Conservation (phyloP, 2,329 filamentous ascomycete species). For the Trichophyton benhamiae region DNA sequence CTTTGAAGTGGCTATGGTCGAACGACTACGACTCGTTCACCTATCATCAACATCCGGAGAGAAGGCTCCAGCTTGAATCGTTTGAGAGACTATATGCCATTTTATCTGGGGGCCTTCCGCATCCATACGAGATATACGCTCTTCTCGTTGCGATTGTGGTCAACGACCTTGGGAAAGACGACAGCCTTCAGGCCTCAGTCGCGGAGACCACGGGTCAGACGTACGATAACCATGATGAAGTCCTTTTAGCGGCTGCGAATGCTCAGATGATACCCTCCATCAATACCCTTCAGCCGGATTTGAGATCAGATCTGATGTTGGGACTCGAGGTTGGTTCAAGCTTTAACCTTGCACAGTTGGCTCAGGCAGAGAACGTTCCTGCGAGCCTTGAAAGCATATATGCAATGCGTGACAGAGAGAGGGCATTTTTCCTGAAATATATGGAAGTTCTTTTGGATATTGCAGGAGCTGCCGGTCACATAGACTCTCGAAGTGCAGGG, state of each 20-base stretch:
- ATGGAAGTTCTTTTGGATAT: slow-evolving; percentile 22
- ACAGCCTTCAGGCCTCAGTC: background rate
- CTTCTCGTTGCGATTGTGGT: slow-evolving; percentile 1
- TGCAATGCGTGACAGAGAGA: slow-evolving; percentile 16
- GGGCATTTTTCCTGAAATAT: slow-evolving; percentile 26
- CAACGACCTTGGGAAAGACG: slow-evolving; percentile 1
- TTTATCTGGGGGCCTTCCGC: background rate
- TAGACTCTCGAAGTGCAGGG: background rate
- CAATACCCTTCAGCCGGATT: background rate
- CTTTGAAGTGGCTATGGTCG: slow-evolving; percentile 27
- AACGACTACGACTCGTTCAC: slow-evolving; percentile 26
- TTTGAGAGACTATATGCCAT: background rate
- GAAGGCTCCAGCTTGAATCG: background rate
- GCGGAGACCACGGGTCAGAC: background rate
- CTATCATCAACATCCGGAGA: slow-evolving; percentile 2
- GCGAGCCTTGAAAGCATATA: slow-evolving; percentile 20
- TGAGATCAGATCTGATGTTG: slow-evolving; percentile 19
- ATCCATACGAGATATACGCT: background rate
- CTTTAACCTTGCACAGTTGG: slow-evolving; percentile 30
- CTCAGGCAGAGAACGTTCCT: slow-evolving; percentile 28
- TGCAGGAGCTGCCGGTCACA: background rate
- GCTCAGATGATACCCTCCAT: background rate
- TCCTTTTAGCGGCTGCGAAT: slow-evolving; percentile 3
- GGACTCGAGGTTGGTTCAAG: slow-evolving; percentile 26
- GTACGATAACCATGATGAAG: slow-evolving; percentile 1